These are phyloP conservation scores for Ogataea salicorniae DNA, from an alignment of 805 yeast genomes.

Conservation along the genomic window DNA sequence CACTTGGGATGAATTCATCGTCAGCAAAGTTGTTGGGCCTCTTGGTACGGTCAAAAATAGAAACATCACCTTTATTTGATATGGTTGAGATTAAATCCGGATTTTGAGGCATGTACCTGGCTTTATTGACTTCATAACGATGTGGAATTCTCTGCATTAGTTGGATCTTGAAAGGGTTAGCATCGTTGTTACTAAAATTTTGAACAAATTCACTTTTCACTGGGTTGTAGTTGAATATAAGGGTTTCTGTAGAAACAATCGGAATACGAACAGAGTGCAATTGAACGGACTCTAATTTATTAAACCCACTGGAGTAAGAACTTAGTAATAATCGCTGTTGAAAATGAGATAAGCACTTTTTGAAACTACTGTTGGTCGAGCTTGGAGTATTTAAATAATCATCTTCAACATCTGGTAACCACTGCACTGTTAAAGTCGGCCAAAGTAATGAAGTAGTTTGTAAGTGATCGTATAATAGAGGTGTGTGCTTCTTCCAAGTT, in stretches of 20 bases:
- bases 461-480: conserved; percentile 48
- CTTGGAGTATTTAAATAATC: not conserved
- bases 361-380: conserved; percentile 1
- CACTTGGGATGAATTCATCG: conserved; percentile 1
- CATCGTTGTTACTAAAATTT: not conserved
- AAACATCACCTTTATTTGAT: conserved; percentile 59
- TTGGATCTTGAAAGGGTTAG: conserved; percentile 1
- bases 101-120: conserved; percentile 76
- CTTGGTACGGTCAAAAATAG: conserved; percentile 77
- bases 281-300: conserved; percentile 20
- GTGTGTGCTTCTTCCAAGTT: conserved; percentile 59
- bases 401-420: conserved; percentile 52
- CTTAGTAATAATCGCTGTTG: conserved; percentile 49
- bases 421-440: conserved; percentile 59
- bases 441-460: conserved; percentile 51
- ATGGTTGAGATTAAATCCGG: conserved; percentile 76
- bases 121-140: conserved; percentile 67
- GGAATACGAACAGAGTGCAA: conserved; percentile 12
- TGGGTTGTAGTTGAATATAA: conserved; percentile 32
- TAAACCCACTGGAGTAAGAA: conserved; percentile 57
- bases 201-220: conserved; percentile 29
- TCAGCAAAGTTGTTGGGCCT: conserved; percentile 49
- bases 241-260: conserved; percentile 8
- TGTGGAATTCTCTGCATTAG: conserved; percentile 57
- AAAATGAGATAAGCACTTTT: conserved; percentile 21